Evolutionary conservation across 768 basidiomycete genomes (phyloP).

Genomic region (Boletus insuetus): DNA sequence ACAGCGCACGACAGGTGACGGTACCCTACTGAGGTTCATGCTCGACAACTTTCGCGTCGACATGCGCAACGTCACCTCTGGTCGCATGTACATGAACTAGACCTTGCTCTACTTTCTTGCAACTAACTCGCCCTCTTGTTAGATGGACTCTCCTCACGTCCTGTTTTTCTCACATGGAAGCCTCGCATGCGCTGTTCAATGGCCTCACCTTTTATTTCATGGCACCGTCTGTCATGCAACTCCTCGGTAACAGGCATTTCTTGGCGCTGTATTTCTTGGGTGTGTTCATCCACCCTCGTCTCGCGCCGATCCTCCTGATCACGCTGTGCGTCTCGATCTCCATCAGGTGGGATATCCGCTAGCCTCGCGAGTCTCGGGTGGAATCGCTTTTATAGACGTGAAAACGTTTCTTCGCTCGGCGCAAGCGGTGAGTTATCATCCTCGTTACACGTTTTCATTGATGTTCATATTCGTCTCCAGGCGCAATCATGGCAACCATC

Average conservation of each 20-base stretch:
- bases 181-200: slow-evolving; percentile 70
- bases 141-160: slow-evolving; percentile 78
- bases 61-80: slow-evolving; percentile 56
- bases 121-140: neutral
- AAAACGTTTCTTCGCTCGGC: slow-evolving; percentile 46
- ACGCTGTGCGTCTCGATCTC: neutral
- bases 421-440: slow-evolving; percentile 61
- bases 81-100: slow-evolving; percentile 55
- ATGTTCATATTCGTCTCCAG: slow-evolving; percentile 34
- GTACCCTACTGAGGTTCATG: slow-evolving; percentile 47
- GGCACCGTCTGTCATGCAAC: slow-evolving; percentile 57
- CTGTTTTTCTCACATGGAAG: slow-evolving; percentile 65
- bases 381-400: slow-evolving; percentile 35
- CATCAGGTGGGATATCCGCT: slow-evolving; percentile 56
- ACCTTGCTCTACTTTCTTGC: neutral
- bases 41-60: slow-evolving; percentile 60
- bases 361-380: slow-evolving; percentile 49
- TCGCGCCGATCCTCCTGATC: neutral
- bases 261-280: slow-evolving; percentile 72
- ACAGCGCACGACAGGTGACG: slow-evolving; percentile 40
- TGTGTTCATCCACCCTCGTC: slow-evolving; percentile 25
- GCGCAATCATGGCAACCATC: slow-evolving; percentile 68
- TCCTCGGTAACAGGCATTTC: slow-evolving; percentile 67
- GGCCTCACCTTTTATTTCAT: slow-evolving; percentile 78
- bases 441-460: neutral